Base-by-base conservation (phyloP, 495 filamentous ascomycete species). In the Podospora fimiseda region DNA sequence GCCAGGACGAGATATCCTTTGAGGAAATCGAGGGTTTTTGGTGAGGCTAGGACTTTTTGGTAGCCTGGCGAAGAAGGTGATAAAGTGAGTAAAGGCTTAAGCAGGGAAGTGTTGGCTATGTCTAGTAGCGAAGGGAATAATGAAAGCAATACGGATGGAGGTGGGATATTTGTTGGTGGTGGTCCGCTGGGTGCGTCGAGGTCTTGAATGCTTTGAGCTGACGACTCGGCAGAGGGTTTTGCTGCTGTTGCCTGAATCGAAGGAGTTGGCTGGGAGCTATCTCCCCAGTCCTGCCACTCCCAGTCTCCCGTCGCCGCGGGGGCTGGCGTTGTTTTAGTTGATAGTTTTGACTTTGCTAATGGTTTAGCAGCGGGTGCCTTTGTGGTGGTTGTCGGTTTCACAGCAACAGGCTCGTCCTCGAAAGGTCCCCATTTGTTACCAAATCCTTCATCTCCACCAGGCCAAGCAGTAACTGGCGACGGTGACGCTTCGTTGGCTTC, bases 111-210 rank as follows among this genome's bases (percentile, higher is more conserved):
- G 42, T 72, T 67, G 20, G 79, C 75, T 7, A 81, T 69, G 18
- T 82, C 74, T 55, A 93, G 77, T 5, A 89, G 63, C 11, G 75
- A 66, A 21, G 87, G 80, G 61, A 96, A 88, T 9, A 89, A 65
- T 33, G 88, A 77, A 20, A 98, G 75, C 4, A 97, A 72, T 43
- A 93, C 73, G 14, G 87, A 86, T 7, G 94, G 94, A 1, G 93
- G 90, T 16, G 93, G 92, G 3, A 96, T 81, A 65, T 95, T 95
- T 8, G 85, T 88, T 49, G 90, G 90, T 5, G 89, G 88, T 30
- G 73, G 66, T 19, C 66, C 61, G 44, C 23, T 36, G 14, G 51
- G 7, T 30, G 40, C 19, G 48, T 16, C 2, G 16, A 15, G 38
- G 30, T 21, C 20, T 43, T 11, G 15, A 50, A n/a, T 43, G 44